Evolutionary conservation across 805 yeast genomes (phyloP), one percentile per base, ranked within the genome.

Genomic region (Vanderwaltozyma polyspora): DNA sequence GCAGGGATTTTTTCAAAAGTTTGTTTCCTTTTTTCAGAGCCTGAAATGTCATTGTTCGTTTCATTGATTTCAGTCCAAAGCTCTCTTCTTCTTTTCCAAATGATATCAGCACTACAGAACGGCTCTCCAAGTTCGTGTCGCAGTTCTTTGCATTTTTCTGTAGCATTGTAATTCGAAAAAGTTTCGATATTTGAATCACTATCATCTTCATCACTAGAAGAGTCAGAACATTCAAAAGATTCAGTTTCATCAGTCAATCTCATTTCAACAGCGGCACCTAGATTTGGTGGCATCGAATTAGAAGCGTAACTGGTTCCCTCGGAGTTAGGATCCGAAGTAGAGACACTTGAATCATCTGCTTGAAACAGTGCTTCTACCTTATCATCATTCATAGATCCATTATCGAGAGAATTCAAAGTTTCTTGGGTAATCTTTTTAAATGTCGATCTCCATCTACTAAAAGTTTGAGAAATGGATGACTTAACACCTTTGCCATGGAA

Each of bases 31-130:
- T 37, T 26, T 26, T 43, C 34, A 14, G 32, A 16, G 34, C 34
- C 29, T 13, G 24, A 31, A 10, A 12, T 14, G 9, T 22, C 25
- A 21, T 26, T 33, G 14, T 36, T 31, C 14, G 32, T 25, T 14
- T 27, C 34, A 3, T 43, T 31, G 11, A 66, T 62, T 19, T 56
- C 49, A 14, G 72, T 52, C 96, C 96, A 87, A 38, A 74, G 67
- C 7, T 61, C 53, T 37, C 94, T 68, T 38, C 85, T 72, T 31
- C 64, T 57, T 33, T 71, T 69, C 95, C 95, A 87, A 29, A 81
- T 64, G 10, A 59, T 59, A 27, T 69, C 68, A 7, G 85, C 91
- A 3, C 66, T 59, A 28, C 48, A 51, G 48, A 73, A 72, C 9
- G 69, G 67, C 29, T 54, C 61, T 30, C 58, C 64, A 14, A 50